phyloP scores from a whole-genome alignment of 2,329 filamentous ascomycete genomes.

The Helotiales sp. region DNA sequence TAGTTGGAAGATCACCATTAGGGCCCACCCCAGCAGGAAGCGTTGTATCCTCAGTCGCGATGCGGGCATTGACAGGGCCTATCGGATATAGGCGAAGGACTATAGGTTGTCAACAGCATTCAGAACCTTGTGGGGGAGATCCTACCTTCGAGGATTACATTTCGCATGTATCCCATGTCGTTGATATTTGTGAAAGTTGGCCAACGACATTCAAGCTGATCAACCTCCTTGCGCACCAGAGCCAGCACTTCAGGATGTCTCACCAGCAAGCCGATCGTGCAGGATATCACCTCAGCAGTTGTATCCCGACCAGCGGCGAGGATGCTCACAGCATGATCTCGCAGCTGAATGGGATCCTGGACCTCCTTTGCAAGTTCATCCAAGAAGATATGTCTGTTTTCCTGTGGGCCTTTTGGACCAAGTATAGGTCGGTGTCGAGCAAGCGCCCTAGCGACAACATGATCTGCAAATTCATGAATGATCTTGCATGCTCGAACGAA shows the following conservation, averaged over 20 bases:
- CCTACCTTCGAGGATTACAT: neutral
- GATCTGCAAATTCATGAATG: neutral
- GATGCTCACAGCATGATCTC: neutral
- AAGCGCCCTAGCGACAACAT: neutral
- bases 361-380: neutral
- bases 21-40: neutral
- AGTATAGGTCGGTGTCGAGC: neutral
- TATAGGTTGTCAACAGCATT: neutral
- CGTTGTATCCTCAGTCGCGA: neutral
- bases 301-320: neutral
- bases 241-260: neutral
- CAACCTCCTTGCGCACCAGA: neutral
- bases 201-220: neutral
- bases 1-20: neutral
- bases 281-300: neutral
- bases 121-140: neutral
- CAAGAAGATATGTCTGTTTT: neutral
- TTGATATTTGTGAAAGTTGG: neutral
- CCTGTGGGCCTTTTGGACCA: no score
- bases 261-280: neutral
- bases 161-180: neutral
- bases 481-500: neutral
- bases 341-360: neutral
- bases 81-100: neutral
- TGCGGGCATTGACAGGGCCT: neutral